Conservation (phyloP, 2,329 filamentous ascomycete species). For the Neofusicoccum sp. region DNA sequence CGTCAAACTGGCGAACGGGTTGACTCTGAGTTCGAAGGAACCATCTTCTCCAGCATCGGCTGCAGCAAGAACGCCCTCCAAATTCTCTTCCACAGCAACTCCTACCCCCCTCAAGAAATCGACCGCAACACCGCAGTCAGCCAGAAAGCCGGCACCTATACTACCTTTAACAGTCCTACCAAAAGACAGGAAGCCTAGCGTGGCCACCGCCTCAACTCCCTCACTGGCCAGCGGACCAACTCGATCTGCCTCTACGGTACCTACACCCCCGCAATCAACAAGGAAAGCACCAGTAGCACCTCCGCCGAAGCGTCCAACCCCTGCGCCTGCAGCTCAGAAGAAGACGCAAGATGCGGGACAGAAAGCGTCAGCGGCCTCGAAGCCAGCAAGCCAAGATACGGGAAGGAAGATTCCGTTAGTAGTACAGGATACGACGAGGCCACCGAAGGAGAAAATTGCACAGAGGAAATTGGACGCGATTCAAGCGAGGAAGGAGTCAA, state of each 20-base stretch:
- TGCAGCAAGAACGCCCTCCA: neutral
- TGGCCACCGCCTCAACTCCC: neutral
- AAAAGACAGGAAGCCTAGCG: neutral
- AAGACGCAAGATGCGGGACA: neutral
- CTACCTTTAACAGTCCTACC: slow-evolving; percentile 11
- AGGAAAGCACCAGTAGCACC: neutral
- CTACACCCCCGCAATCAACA: slow-evolving; percentile 1
- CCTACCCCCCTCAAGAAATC: slow-evolving; percentile 4
- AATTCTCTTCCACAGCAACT: neutral
- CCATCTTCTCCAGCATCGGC: neutral
- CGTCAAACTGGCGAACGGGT: slow-evolving; percentile 11
- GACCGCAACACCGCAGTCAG: neutral
- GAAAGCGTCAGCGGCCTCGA: neutral
- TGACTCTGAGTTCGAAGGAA: neutral
- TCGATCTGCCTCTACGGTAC: neutral
- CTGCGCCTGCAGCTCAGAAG: neutral
- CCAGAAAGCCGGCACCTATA: neutral
- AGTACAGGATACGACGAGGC: slow-evolving; percentile 11
- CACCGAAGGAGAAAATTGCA: slow-evolving; percentile 14
- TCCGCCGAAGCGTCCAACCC: neutral
- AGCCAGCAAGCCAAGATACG: neutral
- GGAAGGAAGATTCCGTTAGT: slow-evolving; percentile 5
- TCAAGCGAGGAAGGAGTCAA: neutral
- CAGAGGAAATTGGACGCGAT: slow-evolving; percentile 2
- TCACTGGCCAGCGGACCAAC: neutral